These are phyloP conservation scores for Fusarium newnesense DNA, from an alignment of 2,329 filamentous ascomycete genomes.

Conservation along the genomic window DNA sequence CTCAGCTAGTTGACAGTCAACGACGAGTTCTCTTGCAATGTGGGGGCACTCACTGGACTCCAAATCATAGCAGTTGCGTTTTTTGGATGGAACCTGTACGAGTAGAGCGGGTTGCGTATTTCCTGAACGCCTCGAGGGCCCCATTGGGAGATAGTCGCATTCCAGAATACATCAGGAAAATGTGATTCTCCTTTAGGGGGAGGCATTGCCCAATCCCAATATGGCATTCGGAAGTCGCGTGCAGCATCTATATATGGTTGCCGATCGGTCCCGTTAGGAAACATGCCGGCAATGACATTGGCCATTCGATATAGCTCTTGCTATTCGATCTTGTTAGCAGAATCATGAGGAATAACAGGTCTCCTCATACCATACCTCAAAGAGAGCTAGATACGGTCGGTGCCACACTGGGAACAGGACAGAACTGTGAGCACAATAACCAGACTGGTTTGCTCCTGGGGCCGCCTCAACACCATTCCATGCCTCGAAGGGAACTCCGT, in stretches of 20 bases:
- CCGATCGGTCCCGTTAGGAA: slow-evolving; percentile 57
- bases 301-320: slow-evolving; percentile 52
- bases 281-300: slow-evolving; percentile 59
- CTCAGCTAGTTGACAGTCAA: slow-evolving; percentile 59
- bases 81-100: slow-evolving; percentile 69
- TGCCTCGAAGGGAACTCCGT: slow-evolving; percentile 74
- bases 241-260: slow-evolving; percentile 63
- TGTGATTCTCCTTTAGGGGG: slow-evolving; percentile 61
- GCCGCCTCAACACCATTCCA: slow-evolving; percentile 64
- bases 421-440: slow-evolving; percentile 82
- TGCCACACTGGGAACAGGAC: slow-evolving; percentile 86
- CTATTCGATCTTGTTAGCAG: slow-evolving; percentile 40
- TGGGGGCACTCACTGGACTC: slow-evolving; percentile 61
- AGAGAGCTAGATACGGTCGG: slow-evolving; percentile 77
- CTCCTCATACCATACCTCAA: slow-evolving; percentile 61
- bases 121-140: slow-evolving; percentile 65
- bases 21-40: rapidly evolving
- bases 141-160: slow-evolving; percentile 61
- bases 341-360: too few species aligned
- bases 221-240: slow-evolving; percentile 63
- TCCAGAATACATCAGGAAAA: slow-evolving; percentile 57
- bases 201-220: slow-evolving; percentile 67
- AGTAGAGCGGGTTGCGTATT: slow-evolving; percentile 71
- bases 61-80: slow-evolving; percentile 67
- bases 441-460: slow-evolving; percentile 64